Evolutionary conservation across 768 basidiomycete genomes (phyloP).

Genomic region (Dioszegia aurantiaca): DNA sequence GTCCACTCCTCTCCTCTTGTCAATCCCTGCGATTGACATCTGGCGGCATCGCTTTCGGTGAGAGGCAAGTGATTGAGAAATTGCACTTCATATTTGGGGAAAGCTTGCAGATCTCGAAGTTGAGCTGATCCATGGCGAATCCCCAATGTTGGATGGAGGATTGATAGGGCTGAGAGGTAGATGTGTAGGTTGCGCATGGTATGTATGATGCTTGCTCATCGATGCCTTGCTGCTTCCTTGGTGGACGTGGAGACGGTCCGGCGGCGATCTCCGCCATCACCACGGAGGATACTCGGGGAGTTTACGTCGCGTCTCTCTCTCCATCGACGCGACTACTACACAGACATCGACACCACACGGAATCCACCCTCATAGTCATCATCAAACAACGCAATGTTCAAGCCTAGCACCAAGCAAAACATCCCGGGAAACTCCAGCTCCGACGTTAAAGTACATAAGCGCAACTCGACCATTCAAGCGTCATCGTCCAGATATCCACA

Average conservation of each 20-base stretch:
- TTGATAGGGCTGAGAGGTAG: conserved; percentile 31
- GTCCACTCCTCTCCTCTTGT: conserved; percentile 25
- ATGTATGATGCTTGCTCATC: not conserved
- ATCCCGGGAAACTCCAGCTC: conserved; percentile 22
- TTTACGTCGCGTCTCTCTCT: too few species aligned
- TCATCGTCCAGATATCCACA: conserved; percentile 39
- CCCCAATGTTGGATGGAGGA: conserved; percentile 16
- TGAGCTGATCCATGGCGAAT: conserved; percentile 35
- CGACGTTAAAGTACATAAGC: conserved; percentile 42
- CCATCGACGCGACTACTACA: too few species aligned
- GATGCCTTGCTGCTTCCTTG: not conserved
- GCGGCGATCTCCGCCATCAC: too few species aligned
- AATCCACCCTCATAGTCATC: too few species aligned
- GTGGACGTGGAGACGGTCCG: too few species aligned
- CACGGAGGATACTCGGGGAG: too few species aligned
- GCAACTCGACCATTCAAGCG: conserved; percentile 25
- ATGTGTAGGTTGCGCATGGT: conserved; percentile 37
- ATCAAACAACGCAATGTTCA: too few species aligned
- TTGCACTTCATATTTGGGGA: conserved; percentile 46
- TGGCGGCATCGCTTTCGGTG: conserved; percentile 32
- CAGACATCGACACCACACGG: too few species aligned
- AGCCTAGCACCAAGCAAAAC: conserved; percentile 41
- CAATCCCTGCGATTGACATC: conserved; percentile 22
- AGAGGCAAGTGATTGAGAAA: conserved; percentile 48
- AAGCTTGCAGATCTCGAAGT: conserved; percentile 40